A percentile compares a stretch with the other conserved stretches of the same genome.
These are phyloP conservation scores for Sordariomycetes sp. DNA, from an alignment of 2,329 filamentous ascomycete species.

Conservation along the genomic window DNA sequence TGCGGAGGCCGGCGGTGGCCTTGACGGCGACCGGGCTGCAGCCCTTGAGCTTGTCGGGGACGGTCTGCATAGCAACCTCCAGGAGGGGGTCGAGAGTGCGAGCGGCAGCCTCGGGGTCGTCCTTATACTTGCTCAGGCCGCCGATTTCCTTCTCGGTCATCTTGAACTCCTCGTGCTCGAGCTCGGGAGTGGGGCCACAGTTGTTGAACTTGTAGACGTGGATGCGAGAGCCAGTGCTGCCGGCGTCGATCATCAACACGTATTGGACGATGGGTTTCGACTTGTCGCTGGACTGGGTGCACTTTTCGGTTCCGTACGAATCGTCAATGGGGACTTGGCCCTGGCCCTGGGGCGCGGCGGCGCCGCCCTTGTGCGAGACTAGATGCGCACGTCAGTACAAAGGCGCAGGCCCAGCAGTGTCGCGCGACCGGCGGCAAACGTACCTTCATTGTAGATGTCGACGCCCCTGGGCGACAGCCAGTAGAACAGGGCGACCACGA, in stretches of 20 bases:
- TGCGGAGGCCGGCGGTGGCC: constrained; percentile 85
- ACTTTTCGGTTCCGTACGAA: constrained; percentile 60
- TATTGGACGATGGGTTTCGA: constrained; percentile 95
- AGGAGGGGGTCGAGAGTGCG: constrained; percentile 81
- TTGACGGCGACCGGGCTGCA: constrained; percentile 97
- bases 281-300: constrained; percentile 71
- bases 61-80: constrained; percentile 71
- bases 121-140: constrained; percentile 76
- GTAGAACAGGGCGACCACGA: constrained; percentile 51
- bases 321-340: constrained; percentile 49
- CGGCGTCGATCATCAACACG: constrained; percentile 96
- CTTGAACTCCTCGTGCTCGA: constrained; percentile 87
- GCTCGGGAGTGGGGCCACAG: constrained; percentile 85
- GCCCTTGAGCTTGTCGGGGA: constrained; percentile 81
- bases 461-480: constrained; percentile 51
- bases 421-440: constrained; percentile 2
- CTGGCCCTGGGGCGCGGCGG: constrained; percentile 11
- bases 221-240: constrained; percentile 93
- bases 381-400: not conserved
- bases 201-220: constrained; percentile 98
- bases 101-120: constrained; percentile 78
- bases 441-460: constrained; percentile 39
- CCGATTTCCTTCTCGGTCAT: constrained; percentile 82
- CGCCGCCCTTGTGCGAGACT: not conserved
- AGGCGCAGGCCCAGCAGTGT: not conserved